Conservation (phyloP, 768 basidiomycete species). For the Psilocybe cubensis region DNA sequence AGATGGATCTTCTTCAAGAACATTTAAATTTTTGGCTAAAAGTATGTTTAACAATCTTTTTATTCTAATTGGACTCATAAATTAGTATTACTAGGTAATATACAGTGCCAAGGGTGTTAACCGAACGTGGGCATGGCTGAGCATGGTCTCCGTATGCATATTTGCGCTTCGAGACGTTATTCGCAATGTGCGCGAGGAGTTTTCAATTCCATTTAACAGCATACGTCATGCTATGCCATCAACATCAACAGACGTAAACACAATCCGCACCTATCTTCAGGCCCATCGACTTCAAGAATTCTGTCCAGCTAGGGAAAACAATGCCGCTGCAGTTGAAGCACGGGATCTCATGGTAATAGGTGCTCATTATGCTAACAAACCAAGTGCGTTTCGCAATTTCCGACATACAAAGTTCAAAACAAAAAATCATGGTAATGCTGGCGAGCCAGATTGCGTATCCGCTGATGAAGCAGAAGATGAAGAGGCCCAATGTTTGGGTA, state of each 20-base stretch:
- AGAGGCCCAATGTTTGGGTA: background rate
- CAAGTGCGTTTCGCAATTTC: conserved; percentile 15
- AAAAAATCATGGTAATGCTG: conserved; percentile 3
- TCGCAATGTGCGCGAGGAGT: conserved; percentile 13
- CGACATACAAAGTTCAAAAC: background rate
- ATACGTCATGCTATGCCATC: conserved; percentile 15
- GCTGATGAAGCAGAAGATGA: background rate
- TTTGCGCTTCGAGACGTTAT: conserved; percentile 20
- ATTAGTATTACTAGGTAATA: no score
- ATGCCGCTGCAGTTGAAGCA: background rate
- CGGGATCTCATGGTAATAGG: conserved; percentile 14
- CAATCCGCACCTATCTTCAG: conserved; percentile 9
- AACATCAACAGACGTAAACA: conserved; percentile 5
- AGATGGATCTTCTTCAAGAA: conserved; percentile 27
- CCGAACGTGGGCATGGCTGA: conserved; percentile 18
- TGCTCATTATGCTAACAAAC: conserved; percentile 9
- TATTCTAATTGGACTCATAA: no score
- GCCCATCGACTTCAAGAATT: conserved; percentile 3
- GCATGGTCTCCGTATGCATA: conserved; percentile 19
- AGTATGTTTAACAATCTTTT: conserved; percentile 4
- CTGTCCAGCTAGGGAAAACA: background rate
- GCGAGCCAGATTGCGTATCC: background rate
- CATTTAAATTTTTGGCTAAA: conserved; percentile 29
- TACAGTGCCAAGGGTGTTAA: conserved; percentile 20
- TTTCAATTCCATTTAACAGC: conserved; percentile 17